A percentile compares a stretch with the other conserved stretches of the same genome.
Conservation (phyloP, 345 rosid species). For the Sonneratia alba region DNA sequence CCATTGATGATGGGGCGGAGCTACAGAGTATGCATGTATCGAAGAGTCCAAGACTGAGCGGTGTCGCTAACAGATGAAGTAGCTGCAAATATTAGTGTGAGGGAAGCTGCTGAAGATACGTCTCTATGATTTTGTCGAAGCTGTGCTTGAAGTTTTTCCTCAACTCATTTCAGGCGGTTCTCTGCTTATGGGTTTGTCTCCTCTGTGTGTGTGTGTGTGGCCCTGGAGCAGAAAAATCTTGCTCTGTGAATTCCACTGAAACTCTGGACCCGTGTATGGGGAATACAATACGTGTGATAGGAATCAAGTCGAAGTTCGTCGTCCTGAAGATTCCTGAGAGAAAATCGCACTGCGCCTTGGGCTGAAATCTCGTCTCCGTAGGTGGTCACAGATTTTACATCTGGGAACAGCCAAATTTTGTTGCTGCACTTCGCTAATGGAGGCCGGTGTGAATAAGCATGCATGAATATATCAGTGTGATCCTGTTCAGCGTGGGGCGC, state of each 20-base stretch:
- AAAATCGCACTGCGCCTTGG: not conserved
- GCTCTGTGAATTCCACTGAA: slow-evolving; percentile 2
- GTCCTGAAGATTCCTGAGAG: not conserved
- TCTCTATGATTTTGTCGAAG: not conserved
- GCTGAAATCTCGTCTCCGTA: no score
- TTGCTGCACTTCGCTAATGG: no score
- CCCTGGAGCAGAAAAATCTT: not conserved
- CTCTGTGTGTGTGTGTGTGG: not conserved
- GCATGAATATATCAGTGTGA: no score
- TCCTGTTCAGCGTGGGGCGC: no score
- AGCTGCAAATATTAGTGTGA: slow-evolving; percentile 11
- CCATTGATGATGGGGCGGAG: slow-evolving; percentile 22
- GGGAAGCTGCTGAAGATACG: not conserved
- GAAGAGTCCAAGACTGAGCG: slow-evolving; percentile 12
- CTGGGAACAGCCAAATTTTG: no score
- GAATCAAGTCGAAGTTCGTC: not conserved
- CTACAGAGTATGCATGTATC: slow-evolving; percentile 36
- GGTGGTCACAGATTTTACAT: no score
- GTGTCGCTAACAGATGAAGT: slow-evolving; percentile 17
- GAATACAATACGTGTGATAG: slow-evolving; percentile 1
- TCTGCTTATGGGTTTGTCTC: not conserved
- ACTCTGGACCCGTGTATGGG: not conserved
- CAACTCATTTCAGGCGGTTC: not conserved
- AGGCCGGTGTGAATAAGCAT: no score
- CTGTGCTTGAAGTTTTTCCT: not conserved